Evolutionary conservation across 2,329 filamentous ascomycete genomes (phyloP).

Genomic region (Aspergillaceae sp.): DNA sequence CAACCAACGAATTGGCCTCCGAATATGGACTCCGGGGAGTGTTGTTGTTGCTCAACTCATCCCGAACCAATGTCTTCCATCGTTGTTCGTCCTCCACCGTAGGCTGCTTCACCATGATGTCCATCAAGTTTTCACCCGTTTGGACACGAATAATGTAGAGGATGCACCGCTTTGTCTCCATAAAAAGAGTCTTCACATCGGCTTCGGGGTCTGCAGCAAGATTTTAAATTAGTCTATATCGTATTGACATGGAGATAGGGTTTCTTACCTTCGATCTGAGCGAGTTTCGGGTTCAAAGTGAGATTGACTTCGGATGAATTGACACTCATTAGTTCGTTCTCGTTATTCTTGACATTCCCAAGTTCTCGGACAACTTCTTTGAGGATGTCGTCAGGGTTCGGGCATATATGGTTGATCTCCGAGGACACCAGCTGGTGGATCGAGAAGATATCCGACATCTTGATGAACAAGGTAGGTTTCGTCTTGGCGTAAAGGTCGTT

Average conservation of each 20-base stretch:
- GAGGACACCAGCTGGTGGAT: conserved; percentile 81
- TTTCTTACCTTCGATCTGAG: conserved; percentile 62
- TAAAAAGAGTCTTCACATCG: conserved; percentile 84
- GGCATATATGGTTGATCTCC: conserved; percentile 69
- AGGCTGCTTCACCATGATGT: conserved; percentile 88
- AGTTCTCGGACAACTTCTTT: conserved; percentile 89
- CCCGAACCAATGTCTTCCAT: conserved; percentile 71
- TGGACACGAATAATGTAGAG: conserved; percentile 97
- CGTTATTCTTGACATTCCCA: conserved; percentile 91
- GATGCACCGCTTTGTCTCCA: conserved; percentile 96
- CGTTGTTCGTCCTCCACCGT: conserved; percentile 77
- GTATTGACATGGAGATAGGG: background rate
- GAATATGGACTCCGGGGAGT: conserved; percentile 77
- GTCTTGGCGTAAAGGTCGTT: conserved; percentile 95
- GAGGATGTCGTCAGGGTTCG: conserved; percentile 73
- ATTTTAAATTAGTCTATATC: background rate
- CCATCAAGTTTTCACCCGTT: conserved; percentile 81
- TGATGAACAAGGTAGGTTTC: conserved; percentile 97
- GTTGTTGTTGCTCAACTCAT: conserved; percentile 65
- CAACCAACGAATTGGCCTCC: conserved; percentile 72
- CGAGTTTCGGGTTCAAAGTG: conserved; percentile 80
- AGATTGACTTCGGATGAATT: conserved; percentile 84
- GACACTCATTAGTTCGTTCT: conserved; percentile 81
- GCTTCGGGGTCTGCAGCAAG: conserved; percentile 67
- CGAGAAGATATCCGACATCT: conserved; percentile 94